phyloP scores from a whole-genome alignment of 495 filamentous ascomycete genomes.

The Aspergillus kassunensis region DNA sequence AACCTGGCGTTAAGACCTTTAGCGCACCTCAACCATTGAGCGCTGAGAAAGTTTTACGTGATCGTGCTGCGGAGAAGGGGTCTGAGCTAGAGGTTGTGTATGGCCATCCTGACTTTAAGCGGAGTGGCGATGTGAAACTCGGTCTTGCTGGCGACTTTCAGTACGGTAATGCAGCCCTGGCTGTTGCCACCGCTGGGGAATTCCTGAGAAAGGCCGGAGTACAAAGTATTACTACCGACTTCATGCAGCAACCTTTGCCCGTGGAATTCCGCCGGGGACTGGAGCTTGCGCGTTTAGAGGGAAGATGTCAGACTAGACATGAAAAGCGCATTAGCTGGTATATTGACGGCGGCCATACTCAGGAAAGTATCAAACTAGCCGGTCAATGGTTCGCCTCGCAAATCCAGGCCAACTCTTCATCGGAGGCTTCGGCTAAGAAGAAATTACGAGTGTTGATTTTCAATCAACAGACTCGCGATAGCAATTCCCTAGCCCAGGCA shows the following conservation, averaged over 20 bases:
- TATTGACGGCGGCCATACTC: conserved; percentile 88
- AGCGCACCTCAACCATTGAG: conserved; percentile 64
- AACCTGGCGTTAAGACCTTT: conserved; percentile 63
- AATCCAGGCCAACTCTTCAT: conserved; percentile 45
- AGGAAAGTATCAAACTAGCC: conserved; percentile 77
- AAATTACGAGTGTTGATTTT: conserved; percentile 73
- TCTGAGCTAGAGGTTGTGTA: conserved; percentile 58
- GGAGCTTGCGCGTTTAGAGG: conserved; percentile 69
- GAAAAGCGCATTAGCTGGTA: conserved; percentile 75
- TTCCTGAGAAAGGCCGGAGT: conserved; percentile 45
- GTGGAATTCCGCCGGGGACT: conserved; percentile 69
- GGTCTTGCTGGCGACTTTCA: conserved; percentile 80
- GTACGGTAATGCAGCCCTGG: conserved; percentile 79
- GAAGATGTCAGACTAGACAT: conserved; percentile 73
- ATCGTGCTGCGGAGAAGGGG: conserved; percentile 65
- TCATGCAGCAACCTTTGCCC: conserved; percentile 51
- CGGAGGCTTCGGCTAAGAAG: conserved; percentile 33
- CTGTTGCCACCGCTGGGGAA: conserved; percentile 66
- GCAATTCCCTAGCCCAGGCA: conserved; percentile 57
- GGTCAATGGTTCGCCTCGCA: conserved; percentile 74
- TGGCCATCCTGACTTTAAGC: conserved; percentile 58
- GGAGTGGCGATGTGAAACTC: conserved; percentile 53
- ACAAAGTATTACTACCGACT: conserved; percentile 41
- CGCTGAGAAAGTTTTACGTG: conserved; percentile 64
- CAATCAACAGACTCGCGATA: conserved; percentile 89